phyloP scores from a whole-genome alignment of 768 basidiomycete genomes.

The Imleria badia region DNA sequence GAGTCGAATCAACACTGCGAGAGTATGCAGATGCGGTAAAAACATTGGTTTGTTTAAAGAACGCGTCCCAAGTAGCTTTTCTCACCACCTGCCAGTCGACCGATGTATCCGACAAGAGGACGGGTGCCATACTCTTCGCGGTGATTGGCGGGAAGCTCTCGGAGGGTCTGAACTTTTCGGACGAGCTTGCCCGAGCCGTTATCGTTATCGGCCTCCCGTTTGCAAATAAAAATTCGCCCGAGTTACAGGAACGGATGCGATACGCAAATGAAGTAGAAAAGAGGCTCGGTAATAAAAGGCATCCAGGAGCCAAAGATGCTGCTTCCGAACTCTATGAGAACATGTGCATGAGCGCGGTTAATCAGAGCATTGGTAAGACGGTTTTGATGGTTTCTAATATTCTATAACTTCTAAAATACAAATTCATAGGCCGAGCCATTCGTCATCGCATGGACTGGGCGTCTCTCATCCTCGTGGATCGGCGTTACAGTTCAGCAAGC shows the following conservation, averaged over 20 bases:
- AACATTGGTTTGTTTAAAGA: constrained; percentile 16
- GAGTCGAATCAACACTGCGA: constrained; percentile 72
- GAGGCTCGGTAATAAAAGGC: constrained; percentile 36
- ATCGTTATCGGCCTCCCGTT: constrained; percentile 90
- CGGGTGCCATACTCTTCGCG: constrained; percentile 84
- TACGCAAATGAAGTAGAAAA: constrained; percentile 71
- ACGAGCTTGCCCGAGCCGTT: constrained; percentile 82
- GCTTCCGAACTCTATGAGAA: constrained; percentile 87
- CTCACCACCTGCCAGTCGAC: constrained; percentile 21
- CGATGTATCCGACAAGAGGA: constrained; percentile 29
- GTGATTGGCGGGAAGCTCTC: constrained; percentile 98
- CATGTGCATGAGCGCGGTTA: constrained; percentile 91
- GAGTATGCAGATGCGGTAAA: constrained; percentile 62
- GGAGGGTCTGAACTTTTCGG: constrained; percentile 81
- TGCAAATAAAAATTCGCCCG: constrained; percentile 86
- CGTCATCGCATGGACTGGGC: constrained; percentile 93
- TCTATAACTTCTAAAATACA: no score
- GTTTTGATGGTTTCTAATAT: neutral
- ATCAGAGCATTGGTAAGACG: constrained; percentile 88
- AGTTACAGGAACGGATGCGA: constrained; percentile 88
- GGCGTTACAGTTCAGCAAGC: constrained; percentile 66
- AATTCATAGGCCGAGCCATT: constrained; percentile 77
- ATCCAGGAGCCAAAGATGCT: constrained; percentile 55
- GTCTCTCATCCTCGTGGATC: constrained; percentile 82
- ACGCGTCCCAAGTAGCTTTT: neutral